Percentiles rank a stretch among this genome's conserved stretches.
These are phyloP conservation scores for Secale cereale DNA, from an alignment of 176 grass and related monocot species.

Conservation along the genomic window DNA sequence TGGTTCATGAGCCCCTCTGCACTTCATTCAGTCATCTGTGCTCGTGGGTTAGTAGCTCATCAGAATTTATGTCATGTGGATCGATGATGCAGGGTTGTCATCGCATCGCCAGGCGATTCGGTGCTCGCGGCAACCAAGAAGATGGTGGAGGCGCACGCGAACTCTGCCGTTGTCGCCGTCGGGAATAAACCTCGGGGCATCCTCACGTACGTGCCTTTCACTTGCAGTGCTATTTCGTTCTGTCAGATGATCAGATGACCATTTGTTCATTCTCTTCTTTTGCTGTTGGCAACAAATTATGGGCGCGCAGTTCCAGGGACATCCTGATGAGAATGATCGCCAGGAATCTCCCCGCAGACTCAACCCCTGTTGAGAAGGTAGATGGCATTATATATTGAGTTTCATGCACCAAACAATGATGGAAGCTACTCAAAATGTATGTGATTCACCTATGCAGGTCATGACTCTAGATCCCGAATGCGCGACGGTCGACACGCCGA, in stretches of 20 bases:
- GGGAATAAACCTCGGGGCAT: slow-evolving; percentile 67
- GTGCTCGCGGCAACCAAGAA: slow-evolving; percentile 62
- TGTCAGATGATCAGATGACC: neutral
- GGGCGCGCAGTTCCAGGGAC: slow-evolving; percentile 57
- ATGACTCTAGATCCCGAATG: slow-evolving; percentile 84
- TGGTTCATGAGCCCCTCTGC: neutral
- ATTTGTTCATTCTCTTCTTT: neutral
- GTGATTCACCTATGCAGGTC: slow-evolving; percentile 27
- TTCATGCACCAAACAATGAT: neutral
- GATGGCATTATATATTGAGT: neutral
- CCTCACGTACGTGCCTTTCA: slow-evolving; percentile 42
- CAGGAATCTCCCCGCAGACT: slow-evolving; percentile 52
- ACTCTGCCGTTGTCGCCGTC: slow-evolving; percentile 50
- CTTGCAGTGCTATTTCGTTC: neutral
- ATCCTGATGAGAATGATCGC: slow-evolving; percentile 72
- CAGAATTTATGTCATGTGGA: neutral
- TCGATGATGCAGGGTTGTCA: slow-evolving; percentile 42
- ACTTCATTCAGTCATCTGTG: neutral
- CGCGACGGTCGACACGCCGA: slow-evolving; percentile 56
- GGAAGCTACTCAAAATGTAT: neutral
- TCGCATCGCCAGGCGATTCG: slow-evolving; percentile 50
- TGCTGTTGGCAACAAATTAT: neutral
- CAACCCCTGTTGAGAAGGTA: slow-evolving; percentile 59
- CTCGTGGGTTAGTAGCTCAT: neutral
- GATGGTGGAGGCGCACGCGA: slow-evolving; percentile 64